These are phyloP conservation scores for Aquilaria yunnanensis DNA, from an alignment of 345 rosid species.

Conservation along the genomic window DNA sequence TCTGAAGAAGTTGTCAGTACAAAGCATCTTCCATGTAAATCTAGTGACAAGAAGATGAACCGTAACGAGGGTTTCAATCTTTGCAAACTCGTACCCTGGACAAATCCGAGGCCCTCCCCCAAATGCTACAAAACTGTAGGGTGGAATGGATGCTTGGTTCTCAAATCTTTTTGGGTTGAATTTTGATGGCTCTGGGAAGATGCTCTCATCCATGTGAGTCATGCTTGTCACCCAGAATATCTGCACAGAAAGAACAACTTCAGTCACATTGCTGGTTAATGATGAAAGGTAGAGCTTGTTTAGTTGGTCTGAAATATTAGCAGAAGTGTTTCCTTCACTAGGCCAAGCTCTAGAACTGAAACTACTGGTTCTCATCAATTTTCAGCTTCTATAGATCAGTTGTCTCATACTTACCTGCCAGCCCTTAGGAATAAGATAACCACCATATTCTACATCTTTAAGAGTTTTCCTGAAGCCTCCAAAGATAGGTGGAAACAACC, in stretches of 20 bases:
- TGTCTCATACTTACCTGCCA: conserved; percentile 40
- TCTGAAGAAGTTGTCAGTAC: conserved; percentile 26
- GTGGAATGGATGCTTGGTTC: conserved; percentile 37
- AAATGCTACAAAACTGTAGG: conserved; percentile 38
- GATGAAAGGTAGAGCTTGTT: no score
- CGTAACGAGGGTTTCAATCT: conserved; percentile 36
- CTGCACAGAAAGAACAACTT: conserved; percentile 7
- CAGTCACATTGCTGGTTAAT: no score
- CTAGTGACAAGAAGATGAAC: conserved; percentile 43
- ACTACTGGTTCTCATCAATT: no score
- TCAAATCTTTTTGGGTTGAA: conserved; percentile 45
- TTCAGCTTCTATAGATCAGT: no score
- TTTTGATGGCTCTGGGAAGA: conserved; percentile 38
- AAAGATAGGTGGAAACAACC: conserved; percentile 39
- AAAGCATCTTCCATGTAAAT: conserved; percentile 34
- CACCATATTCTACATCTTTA: conserved; percentile 31
- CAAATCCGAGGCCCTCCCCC: conserved; percentile 50
- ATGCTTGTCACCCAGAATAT: conserved; percentile 39
- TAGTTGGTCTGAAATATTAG: no score
- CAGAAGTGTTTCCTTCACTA: no score
- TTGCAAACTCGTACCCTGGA: conserved; percentile 51
- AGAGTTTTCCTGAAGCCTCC: conserved; percentile 42
- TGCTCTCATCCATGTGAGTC: conserved; percentile 41
- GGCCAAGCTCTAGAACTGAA: no score
- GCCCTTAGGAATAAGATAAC: conserved; percentile 42